Base-by-base conservation (phyloP, 2,329 filamentous ascomycete genomes). In the Fusarium hostae region DNA sequence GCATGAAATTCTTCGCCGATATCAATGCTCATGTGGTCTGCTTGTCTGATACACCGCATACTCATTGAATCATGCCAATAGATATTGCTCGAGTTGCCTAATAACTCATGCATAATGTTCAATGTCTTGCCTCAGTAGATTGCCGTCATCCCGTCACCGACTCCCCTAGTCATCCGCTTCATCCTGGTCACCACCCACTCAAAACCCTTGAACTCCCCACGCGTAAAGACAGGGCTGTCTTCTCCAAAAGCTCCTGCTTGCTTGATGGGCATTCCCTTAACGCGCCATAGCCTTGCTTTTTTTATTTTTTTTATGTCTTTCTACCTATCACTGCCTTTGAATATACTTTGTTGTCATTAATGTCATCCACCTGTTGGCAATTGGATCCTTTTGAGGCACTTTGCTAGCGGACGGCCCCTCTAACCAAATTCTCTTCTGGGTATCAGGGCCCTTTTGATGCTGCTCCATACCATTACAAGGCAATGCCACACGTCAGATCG, bases 131-230 rank as follows among this genome's bases (percentile, higher is more conserved):
- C 28, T 54, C 35, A 37, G 12, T 58, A 34, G 43, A 28, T 30
- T 56, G n/a, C 58, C 52, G 65, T 72, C 69, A 72, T 72, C 61
- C 70, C 70, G 66, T 72, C 66, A 68, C 66, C 50, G 51, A 64
- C 66, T 64, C 70, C 48, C 63, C 63, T 56, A 40, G 63, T 56
- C 37, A 48, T 63, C 58, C 55, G 44, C 45, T 48, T 70, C 37
- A 70, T 59, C 70, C 70, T 65, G 39, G 69, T 61, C 66, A 56
- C 18, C 37, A 50, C 51, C 70, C 70, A 71, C 63, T 72, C 55
- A 61, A 57, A 61, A 63, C 62, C 55, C 58, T 61, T 71, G 62
- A 48, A 24, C 58, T 66, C 67, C 57, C 71, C 70, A 73, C 70
- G 70, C 63, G 40, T 63, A 24, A 43, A 57, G 59, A 55, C 70